A percentile compares a stretch with the other conserved stretches of the same genome.
These are phyloP conservation scores for Scutellaria minor DNA, from an alignment of 257 asterid species.

Conservation along the genomic window DNA sequence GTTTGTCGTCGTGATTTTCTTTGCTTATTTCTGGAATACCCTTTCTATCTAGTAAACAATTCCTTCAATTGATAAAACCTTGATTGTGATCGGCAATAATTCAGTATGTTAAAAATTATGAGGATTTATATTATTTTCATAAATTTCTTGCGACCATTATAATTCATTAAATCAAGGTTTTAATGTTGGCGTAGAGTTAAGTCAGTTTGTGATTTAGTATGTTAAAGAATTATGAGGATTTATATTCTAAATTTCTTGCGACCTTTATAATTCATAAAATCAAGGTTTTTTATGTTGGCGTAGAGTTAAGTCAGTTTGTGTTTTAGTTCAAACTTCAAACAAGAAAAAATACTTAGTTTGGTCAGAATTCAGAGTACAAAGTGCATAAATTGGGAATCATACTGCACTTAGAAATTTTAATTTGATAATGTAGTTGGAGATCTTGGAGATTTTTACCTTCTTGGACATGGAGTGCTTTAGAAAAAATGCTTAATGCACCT, in stretches of 20 bases:
- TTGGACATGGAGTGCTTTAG: neutral
- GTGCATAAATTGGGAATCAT: too few species aligned
- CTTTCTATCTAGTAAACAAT: neutral
- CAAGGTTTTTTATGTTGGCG: too few species aligned
- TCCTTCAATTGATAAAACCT: constrained; percentile 22
- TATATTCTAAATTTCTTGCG: too few species aligned
- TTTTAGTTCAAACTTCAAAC: neutral
- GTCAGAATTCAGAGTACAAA: neutral
- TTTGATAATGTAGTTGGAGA: neutral
- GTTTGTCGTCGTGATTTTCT: constrained; percentile 48
- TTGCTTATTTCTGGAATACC: constrained; percentile 4
- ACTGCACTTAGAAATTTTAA: neutral
- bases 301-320: neutral
- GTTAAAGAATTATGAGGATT: neutral
- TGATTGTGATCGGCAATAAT: neutral
- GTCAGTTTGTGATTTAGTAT: neutral
- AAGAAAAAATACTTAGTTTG: neutral
- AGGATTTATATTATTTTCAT: too few species aligned
- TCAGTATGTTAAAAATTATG: too few species aligned
- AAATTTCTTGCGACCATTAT: too few species aligned
- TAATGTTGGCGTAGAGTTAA: too few species aligned
- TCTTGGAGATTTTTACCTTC: neutral
- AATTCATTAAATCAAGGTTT: too few species aligned
- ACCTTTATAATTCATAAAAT: too few species aligned
- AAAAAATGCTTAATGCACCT: neutral